A percentile compares a stretch with the other conserved stretches of the same genome.
phyloP scores from a whole-genome alignment of 345 rosid species.

The Erodium maritimum region DNA sequence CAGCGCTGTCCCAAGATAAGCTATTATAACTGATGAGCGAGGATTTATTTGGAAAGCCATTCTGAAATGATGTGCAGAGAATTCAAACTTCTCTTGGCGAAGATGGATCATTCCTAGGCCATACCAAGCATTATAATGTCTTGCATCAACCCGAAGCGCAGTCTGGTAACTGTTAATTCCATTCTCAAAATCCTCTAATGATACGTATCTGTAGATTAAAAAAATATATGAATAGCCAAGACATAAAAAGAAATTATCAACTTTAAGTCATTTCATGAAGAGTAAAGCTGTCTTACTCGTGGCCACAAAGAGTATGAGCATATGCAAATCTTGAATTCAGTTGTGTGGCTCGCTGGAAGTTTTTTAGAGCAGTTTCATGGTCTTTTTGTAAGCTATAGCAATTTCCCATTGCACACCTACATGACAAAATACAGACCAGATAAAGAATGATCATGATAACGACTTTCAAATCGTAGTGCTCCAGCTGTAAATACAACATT shows the following conservation, averaged over 20 bases:
- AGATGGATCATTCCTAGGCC: slow-evolving; percentile 95
- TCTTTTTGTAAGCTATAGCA: slow-evolving; percentile 97
- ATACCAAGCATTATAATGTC: slow-evolving; percentile 96
- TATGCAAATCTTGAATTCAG: slow-evolving; percentile 84
- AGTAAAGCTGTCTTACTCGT: slow-evolving; percentile 50
- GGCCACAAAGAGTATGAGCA: slow-evolving; percentile 92
- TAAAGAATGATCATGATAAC: not conserved
- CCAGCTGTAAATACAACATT: no score
- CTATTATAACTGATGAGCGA: slow-evolving; percentile 87
- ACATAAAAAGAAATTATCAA: not conserved
- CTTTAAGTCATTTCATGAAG: not conserved
- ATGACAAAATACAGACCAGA: slow-evolving; percentile 11
- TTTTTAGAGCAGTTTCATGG: slow-evolving; percentile 93
- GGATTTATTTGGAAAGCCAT: slow-evolving; percentile 83
- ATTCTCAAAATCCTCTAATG: slow-evolving; percentile 89
- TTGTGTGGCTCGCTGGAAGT: slow-evolving; percentile 83
- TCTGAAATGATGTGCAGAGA: slow-evolving; percentile 90
- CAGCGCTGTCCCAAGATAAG: slow-evolving; percentile 82
- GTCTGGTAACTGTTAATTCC: slow-evolving; percentile 89
- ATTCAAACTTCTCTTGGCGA: slow-evolving; percentile 89
- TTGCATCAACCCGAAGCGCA: slow-evolving; percentile 78
- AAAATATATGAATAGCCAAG: not conserved
- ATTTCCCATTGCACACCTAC: slow-evolving; percentile 98
- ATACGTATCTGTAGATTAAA: slow-evolving; percentile 45
- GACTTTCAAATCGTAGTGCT: no score